Percentiles rank a stretch among this genome's conserved stretches.
Conservation (phyloP, 768 basidiomycete species). For the Tylopilus cervinicoccineus region DNA sequence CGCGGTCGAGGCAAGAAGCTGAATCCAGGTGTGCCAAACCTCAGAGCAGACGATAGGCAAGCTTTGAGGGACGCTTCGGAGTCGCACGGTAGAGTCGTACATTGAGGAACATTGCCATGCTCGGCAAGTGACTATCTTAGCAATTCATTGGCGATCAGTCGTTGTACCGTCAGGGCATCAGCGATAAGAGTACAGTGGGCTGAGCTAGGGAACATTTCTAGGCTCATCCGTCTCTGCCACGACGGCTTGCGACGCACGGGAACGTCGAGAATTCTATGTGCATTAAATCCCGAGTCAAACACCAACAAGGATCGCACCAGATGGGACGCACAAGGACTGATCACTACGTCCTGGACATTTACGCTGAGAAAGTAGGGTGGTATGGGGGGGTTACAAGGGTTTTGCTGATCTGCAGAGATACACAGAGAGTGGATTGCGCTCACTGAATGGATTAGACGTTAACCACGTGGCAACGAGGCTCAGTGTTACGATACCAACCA, state of each 20-base stretch:
- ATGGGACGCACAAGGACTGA: slow-evolving; percentile 15
- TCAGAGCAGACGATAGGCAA: background rate
- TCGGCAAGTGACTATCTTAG: slow-evolving; percentile 11
- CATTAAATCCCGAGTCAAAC: background rate
- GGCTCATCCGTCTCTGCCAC: background rate
- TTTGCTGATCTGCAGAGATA: slow-evolving; percentile 14
- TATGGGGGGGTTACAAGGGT: slow-evolving; percentile 15
- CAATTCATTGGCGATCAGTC: slow-evolving; percentile 6
- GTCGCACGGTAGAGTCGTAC: background rate
- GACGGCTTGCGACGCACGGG: background rate
- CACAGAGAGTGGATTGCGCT: slow-evolving; percentile 8
- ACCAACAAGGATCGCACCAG: slow-evolving; percentile 2
- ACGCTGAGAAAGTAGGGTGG: background rate
- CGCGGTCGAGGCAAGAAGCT: no score
- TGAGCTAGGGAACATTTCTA: slow-evolving; percentile 6
- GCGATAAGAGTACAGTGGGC: slow-evolving; percentile 11
- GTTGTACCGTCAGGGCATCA: background rate
- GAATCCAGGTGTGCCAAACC: no score
- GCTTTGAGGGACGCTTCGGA: background rate
- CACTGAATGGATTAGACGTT: slow-evolving; percentile 13
- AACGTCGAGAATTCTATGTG: slow-evolving; percentile 4
- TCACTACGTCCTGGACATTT: slow-evolving; percentile 3
- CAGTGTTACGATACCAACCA: slow-evolving; percentile 16
- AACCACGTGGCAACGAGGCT: slow-evolving; percentile 7
- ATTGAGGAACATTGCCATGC: background rate